Percentiles rank a stretch among this genome's conserved stretches.
Conservation (phyloP, 2,329 filamentous ascomycete species). For the Epichloe baconii region DNA sequence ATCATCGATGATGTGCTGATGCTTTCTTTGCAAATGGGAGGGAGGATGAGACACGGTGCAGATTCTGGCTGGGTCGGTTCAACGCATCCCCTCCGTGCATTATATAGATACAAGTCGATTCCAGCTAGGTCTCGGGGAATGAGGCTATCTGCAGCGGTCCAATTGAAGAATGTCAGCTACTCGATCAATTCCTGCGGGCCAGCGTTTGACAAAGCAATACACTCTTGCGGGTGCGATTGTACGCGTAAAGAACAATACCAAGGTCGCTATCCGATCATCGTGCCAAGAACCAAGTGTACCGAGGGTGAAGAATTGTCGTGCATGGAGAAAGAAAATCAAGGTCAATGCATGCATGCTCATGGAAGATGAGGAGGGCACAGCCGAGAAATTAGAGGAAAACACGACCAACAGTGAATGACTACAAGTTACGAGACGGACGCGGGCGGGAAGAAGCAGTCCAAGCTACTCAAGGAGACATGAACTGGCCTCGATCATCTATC, state of each 20-base stretch:
- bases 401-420: neutral
- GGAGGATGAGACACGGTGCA: neutral
- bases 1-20: neutral
- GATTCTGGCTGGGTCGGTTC: neutral
- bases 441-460: neutral
- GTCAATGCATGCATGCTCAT: too few relatives aligned
- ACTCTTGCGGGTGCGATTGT: neutral
- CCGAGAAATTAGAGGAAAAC: neutral
- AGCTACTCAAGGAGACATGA: neutral
- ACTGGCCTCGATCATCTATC: neutral
- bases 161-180: neutral
- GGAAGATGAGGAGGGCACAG: too few relatives aligned
- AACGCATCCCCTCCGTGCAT: neutral
- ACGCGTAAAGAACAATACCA: neutral
- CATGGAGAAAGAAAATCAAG: neutral
- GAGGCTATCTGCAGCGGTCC: neutral
- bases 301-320: neutral
- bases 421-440: neutral
- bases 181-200: neutral
- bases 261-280: neutral
- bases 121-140: neutral
- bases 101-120: neutral
- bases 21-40: neutral
- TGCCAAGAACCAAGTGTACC: neutral
- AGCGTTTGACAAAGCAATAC: neutral